phyloP scores from a whole-genome alignment of 2,329 filamentous ascomycete genomes.

The Penicillium psychrosexuale region DNA sequence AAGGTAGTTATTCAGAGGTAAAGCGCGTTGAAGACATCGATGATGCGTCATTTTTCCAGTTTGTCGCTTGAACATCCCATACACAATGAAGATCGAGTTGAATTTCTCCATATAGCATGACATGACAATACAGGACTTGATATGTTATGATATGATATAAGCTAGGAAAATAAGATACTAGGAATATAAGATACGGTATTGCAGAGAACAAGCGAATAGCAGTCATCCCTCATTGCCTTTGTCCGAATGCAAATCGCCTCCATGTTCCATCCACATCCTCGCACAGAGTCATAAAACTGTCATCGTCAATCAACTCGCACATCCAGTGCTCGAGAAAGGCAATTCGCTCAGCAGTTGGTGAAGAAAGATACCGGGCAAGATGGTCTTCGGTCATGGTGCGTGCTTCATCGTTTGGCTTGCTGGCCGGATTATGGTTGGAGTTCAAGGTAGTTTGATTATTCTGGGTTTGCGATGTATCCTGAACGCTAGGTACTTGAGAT shows the following conservation, averaged over 20 bases:
- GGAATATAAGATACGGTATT: background rate
- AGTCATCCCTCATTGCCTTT: slow-evolving; percentile 8
- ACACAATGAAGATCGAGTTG: background rate
- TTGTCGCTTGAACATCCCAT: background rate
- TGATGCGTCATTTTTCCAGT: background rate
- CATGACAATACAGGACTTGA: background rate
- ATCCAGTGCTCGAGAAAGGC: slow-evolving; percentile 41
- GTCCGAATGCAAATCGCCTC: slow-evolving; percentile 41
- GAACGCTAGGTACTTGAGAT: background rate
- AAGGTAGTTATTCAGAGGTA: background rate
- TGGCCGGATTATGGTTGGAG: background rate
- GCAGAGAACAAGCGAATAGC: background rate
- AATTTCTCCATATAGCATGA: background rate
- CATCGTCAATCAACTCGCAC: slow-evolving; percentile 41
- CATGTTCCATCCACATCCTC: slow-evolving; percentile 42
- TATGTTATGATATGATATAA: background rate
- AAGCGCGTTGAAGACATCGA: background rate
- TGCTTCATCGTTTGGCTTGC: background rate
- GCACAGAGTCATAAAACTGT: slow-evolving; percentile 40
- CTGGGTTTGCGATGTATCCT: background rate
- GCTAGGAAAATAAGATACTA: background rate
- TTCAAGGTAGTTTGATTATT: background rate
- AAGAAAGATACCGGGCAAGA: slow-evolving; percentile 31
- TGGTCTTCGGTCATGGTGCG: slow-evolving; percentile 17
- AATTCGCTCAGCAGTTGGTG: slow-evolving; percentile 32